A percentile compares a stretch with the other conserved stretches of the same genome.
Evolutionary conservation across 2,329 filamentous ascomycete genomes (phyloP).

Genomic region (Penicillium brevicompactum): DNA sequence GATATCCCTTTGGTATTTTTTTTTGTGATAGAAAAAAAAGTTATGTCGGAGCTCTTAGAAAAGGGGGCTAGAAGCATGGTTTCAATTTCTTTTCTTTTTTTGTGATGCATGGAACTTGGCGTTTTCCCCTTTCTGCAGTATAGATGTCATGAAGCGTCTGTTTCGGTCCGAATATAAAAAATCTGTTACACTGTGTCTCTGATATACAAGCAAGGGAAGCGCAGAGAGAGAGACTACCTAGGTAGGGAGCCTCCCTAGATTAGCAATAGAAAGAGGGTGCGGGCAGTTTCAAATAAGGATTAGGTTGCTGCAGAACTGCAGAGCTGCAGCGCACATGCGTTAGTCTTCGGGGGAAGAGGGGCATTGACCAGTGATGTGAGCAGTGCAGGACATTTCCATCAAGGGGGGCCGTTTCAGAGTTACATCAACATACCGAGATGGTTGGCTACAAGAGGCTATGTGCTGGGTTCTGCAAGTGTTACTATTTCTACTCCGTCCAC

Average conservation of each 20-base stretch:
- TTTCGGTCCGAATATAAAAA: slow-evolving; percentile 13
- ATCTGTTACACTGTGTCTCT: slow-evolving; percentile 6
- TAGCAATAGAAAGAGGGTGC: background rate
- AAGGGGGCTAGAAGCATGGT: slow-evolving; percentile 2
- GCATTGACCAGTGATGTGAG: background rate
- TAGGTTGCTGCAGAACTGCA: background rate
- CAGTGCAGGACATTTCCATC: slow-evolving; percentile 2
- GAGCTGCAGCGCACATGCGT: background rate
- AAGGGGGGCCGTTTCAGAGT: slow-evolving; percentile 28
- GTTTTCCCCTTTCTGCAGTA: slow-evolving; percentile 14
- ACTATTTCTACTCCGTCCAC: background rate
- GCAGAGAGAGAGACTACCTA: background rate
- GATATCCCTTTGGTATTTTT: slow-evolving; percentile 25
- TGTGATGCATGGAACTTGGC: slow-evolving; percentile 26
- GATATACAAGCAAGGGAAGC: slow-evolving; percentile 10
- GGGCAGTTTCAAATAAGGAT: background rate
- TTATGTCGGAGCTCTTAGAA: slow-evolving; percentile 7
- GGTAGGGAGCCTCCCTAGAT: slow-evolving; percentile 10
- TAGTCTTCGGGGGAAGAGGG: background rate
- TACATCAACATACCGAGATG: slow-evolving; percentile 21
- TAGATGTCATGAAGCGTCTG: slow-evolving; percentile 14
- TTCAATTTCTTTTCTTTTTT: slow-evolving; percentile 10
- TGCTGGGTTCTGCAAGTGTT: background rate
- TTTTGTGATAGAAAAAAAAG: slow-evolving; percentile 20
- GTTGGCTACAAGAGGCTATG: background rate